These are phyloP conservation scores for Lecanicillium sp. DNA, from an alignment of 2,329 filamentous ascomycete species.

Conservation along the genomic window DNA sequence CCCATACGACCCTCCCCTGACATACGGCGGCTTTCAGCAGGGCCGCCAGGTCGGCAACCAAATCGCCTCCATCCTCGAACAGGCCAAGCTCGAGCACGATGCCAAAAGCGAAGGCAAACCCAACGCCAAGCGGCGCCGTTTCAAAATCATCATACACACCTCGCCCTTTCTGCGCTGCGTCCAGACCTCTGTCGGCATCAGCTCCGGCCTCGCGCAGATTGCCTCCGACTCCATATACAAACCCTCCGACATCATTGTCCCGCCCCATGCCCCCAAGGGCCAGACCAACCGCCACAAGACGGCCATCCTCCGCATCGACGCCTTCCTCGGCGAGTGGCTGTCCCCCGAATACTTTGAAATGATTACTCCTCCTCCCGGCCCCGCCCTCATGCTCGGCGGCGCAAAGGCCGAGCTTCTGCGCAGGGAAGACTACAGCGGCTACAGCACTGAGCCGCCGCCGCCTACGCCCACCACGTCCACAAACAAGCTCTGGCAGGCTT, in stretches of 20 bases:
- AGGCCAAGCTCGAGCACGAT: constrained; percentile 39
- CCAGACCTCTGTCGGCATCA: constrained; percentile 84
- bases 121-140: constrained; percentile 44
- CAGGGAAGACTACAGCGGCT: constrained; percentile 58
- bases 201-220: constrained; percentile 68
- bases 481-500: constrained; percentile 5
- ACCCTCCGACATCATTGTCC: constrained; percentile 26
- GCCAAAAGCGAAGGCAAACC: constrained; percentile 15
- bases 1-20: constrained; percentile 91
- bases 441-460: constrained; percentile 20
- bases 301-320: constrained; percentile 71
- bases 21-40: constrained; percentile 90
- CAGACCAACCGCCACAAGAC: constrained; percentile 37
- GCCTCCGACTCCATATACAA: constrained; percentile 23
- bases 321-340: constrained; percentile 93
- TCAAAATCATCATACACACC: constrained; percentile 78
- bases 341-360: constrained; percentile 88
- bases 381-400: constrained; percentile 76
- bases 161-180: constrained; percentile 93
- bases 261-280: constrained; percentile 19
- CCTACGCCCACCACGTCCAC: constrained; percentile 12
- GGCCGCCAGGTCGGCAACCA: constrained; percentile 72
- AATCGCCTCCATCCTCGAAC: constrained; percentile 66
- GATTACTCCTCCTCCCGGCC: constrained; percentile 82
- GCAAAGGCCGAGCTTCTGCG: constrained; percentile 83